Percentiles rank a stretch among this genome's conserved stretches.
Conservation (phyloP, 768 basidiomycete species). For the Suillus hirtellus region DNA sequence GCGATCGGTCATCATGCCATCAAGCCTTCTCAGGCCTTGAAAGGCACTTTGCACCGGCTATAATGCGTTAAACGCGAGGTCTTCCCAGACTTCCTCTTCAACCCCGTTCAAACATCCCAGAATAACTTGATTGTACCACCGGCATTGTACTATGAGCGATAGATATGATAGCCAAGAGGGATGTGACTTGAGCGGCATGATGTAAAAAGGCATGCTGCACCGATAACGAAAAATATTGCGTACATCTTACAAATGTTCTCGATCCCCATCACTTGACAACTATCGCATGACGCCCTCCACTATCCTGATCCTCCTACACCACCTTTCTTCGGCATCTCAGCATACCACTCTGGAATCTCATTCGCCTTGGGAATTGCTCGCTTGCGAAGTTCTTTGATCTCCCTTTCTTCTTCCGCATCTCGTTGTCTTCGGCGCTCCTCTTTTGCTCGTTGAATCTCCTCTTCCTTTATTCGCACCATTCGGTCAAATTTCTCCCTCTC, state of each 20-base stretch:
- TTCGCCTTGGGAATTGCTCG: slow-evolving; percentile 67
- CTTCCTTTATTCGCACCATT: slow-evolving; percentile 55
- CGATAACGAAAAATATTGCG: slow-evolving; percentile 20
- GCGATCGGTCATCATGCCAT: slow-evolving; percentile 20
- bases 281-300: slow-evolving; percentile 4
- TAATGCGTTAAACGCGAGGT: slow-evolving; percentile 23
- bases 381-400: slow-evolving; percentile 61
- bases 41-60: slow-evolving; percentile 16
- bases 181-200: slow-evolving; percentile 9
- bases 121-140: slow-evolving; percentile 25
- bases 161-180: background rate
- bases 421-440: slow-evolving; percentile 48
- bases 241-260: slow-evolving; percentile 13
- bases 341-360: slow-evolving; percentile 78
- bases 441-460: slow-evolving; percentile 45
- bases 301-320: slow-evolving; percentile 23
- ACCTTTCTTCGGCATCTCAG: slow-evolving; percentile 61
- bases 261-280: slow-evolving; percentile 17
- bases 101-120: slow-evolving; percentile 25
- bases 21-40: slow-evolving; percentile 20
- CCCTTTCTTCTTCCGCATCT: slow-evolving; percentile 59
- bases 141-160: slow-evolving; percentile 2
- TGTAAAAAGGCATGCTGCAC: slow-evolving; percentile 19
- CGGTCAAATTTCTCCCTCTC: slow-evolving; percentile 69
- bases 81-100: slow-evolving; percentile 17